These are phyloP conservation scores for Bathelium albidoporum DNA, from an alignment of 495 filamentous ascomycete genomes.

Conservation along the genomic window DNA sequence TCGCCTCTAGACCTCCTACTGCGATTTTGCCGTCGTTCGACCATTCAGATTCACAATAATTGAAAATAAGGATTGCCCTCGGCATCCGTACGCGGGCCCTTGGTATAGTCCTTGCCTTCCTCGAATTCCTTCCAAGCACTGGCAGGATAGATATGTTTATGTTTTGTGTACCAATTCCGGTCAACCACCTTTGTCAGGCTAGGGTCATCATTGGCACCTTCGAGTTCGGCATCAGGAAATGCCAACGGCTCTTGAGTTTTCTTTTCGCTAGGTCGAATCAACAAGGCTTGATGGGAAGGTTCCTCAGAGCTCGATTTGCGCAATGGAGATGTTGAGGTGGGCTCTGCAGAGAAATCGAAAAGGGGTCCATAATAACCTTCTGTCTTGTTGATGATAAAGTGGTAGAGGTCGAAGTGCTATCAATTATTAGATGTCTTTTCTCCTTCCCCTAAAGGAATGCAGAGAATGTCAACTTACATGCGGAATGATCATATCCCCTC, in stretches of 20 bases:
- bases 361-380: conserved; percentile 61
- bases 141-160: conserved; percentile 96
- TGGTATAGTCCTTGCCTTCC: conserved; percentile 72
- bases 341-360: conserved; percentile 63
- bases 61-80: conserved; percentile 83
- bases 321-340: conserved; percentile 21
- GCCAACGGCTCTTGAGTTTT: conserved; percentile 7
- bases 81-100: conserved; percentile 68
- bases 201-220: conserved; percentile 71
- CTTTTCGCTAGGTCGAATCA: conserved; percentile 33
- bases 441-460: background rate
- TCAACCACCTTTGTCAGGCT: conserved; percentile 90
- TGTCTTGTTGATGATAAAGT: conserved; percentile 84
- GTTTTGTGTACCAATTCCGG: conserved; percentile 88
- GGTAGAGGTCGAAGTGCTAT: conserved; percentile 93
- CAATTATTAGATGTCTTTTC: conserved; percentile 8
- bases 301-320: conserved; percentile 9
- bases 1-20: background rate
- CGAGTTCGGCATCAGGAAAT: conserved; percentile 40
- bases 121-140: conserved; percentile 96
- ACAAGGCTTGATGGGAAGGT: conserved; percentile 36
- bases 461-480: conserved; percentile 56
- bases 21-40: background rate
- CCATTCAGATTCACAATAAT: background rate
- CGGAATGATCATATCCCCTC: conserved; percentile 85